A percentile compares a stretch with the other conserved stretches of the same genome.
Evolutionary conservation across 192 early-diverging fungal genomes (phyloP).

Genomic region (Coemansia sp.): DNA sequence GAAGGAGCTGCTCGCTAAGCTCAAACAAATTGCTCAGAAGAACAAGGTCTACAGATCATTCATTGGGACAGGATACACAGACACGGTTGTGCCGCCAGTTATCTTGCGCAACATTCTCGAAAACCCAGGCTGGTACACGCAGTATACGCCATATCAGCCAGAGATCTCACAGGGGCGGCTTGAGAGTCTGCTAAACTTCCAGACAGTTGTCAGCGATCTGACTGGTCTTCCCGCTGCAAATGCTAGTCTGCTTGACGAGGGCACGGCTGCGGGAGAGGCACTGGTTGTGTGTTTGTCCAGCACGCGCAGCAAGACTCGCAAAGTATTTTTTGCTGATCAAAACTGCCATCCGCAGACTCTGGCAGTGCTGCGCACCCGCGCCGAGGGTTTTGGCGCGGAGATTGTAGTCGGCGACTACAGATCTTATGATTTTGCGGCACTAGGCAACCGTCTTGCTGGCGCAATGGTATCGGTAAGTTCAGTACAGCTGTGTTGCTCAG

Average conservation of each 20-base stretch:
- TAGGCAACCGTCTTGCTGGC: constrained; percentile 82
- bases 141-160: constrained; percentile 99
- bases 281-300: constrained; percentile 85
- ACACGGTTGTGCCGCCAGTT: constrained; percentile 87
- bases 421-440: constrained; percentile 70
- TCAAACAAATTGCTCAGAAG: constrained; percentile 82
- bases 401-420: constrained; percentile 82
- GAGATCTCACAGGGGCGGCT: constrained; percentile 99
- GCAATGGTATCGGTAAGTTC: constrained; percentile 77
- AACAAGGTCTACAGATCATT: constrained; percentile 92
- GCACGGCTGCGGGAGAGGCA: constrained; percentile 97
- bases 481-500: background rate
- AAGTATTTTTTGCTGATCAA: constrained; percentile 90
- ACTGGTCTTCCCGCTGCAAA: constrained; percentile 97
- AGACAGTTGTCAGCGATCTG: constrained; percentile 94
- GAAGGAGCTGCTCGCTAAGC: constrained; percentile 77
- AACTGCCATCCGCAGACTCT: constrained; percentile 96
- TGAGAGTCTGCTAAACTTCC: constrained; percentile 95
- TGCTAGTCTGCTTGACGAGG: constrained; percentile 98
- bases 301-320: constrained; percentile 71
- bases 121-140: constrained; percentile 99
- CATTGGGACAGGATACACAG: constrained; percentile 95
- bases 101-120: constrained; percentile 97
- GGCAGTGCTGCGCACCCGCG: constrained; percentile 85
- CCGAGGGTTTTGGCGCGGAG: constrained; percentile 93